These are phyloP conservation scores for Dipteronia dyeriana DNA, from an alignment of 345 rosid genomes.

Conservation along the genomic window DNA sequence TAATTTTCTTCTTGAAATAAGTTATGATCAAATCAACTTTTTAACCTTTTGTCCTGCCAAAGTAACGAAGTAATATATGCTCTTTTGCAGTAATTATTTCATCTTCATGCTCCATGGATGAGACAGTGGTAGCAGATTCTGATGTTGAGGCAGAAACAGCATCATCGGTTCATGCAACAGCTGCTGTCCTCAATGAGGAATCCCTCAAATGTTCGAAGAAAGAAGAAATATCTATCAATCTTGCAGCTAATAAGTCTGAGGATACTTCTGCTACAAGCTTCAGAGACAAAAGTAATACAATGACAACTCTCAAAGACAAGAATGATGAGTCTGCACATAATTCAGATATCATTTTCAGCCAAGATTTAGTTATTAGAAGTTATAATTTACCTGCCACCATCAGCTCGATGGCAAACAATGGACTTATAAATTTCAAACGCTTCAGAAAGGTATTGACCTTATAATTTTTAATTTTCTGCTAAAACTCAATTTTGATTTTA, in stretches of 20 bases:
- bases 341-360: slow-evolving; percentile 72
- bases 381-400: slow-evolving; percentile 26
- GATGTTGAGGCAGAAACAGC: slow-evolving; percentile 66
- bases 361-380: slow-evolving; percentile 58
- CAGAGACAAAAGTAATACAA: slow-evolving; percentile 27
- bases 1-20: neutral
- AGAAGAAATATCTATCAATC: slow-evolving; percentile 27
- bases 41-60: neutral
- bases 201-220: slow-evolving; percentile 22
- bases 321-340: slow-evolving; percentile 50
- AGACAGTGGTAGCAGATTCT: slow-evolving; percentile 93
- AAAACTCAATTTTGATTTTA: neutral
- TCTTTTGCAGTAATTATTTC: slow-evolving; percentile 67
- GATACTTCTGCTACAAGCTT: slow-evolving; percentile 25
- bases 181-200: slow-evolving; percentile 32
- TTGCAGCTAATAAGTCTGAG: slow-evolving; percentile 26
- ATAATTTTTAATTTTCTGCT: neutral
- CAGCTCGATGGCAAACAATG: slow-evolving; percentile 31
- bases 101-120: slow-evolving; percentile 94
- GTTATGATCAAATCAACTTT: neutral
- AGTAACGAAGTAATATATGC: slow-evolving; percentile 1
- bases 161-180: slow-evolving; percentile 37
- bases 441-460: slow-evolving; percentile 73
- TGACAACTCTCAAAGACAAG: slow-evolving; percentile 37
- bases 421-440: slow-evolving; percentile 66